phyloP scores from a whole-genome alignment of 495 filamentous ascomycete genomes.

The Recurvomyces mirabilis region DNA sequence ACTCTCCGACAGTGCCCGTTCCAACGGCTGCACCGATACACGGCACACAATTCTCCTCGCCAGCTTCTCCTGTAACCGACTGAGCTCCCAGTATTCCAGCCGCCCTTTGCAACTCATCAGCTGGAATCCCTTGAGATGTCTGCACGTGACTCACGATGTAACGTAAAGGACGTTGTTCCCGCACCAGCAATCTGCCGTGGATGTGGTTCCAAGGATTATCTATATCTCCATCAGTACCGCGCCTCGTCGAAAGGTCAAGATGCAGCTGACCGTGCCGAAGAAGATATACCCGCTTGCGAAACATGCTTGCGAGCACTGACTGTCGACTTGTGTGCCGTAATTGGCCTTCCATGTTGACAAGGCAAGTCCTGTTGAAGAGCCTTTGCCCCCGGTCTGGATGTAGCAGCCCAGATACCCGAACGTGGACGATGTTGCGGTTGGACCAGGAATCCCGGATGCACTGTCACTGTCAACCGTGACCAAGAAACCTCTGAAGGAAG shows the following conservation, averaged over 20 bases:
- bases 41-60: conserved; percentile 14
- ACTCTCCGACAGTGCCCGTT: conserved; percentile 4
- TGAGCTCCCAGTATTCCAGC: conserved; percentile 1
- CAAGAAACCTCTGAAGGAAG: no score
- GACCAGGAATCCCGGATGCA: conserved; percentile 1
- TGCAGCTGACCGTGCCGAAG: conserved; percentile 13
- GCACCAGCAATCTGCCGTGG: conserved; percentile 13
- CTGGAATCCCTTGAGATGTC: neutral
- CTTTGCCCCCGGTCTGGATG: conserved; percentile 7
- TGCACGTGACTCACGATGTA: neutral
- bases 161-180: conserved; percentile 8
- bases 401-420: conserved; percentile 16
- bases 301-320: conserved; percentile 5
- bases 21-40: conserved; percentile 3
- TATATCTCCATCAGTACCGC: neutral
- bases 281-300: conserved; percentile 2
- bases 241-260: no score
- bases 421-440: neutral
- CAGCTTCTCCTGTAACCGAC: conserved; percentile 5
- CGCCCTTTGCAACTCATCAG: neutral
- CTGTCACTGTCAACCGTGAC: neutral
- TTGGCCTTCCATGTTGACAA: conserved; percentile 9
- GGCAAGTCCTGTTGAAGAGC: conserved; percentile 9
- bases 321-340: conserved; percentile 3
- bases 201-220: no score